Evolutionary conservation across 805 yeast genomes (phyloP).

Genomic region (Lipomyces spencermartinsiae): DNA sequence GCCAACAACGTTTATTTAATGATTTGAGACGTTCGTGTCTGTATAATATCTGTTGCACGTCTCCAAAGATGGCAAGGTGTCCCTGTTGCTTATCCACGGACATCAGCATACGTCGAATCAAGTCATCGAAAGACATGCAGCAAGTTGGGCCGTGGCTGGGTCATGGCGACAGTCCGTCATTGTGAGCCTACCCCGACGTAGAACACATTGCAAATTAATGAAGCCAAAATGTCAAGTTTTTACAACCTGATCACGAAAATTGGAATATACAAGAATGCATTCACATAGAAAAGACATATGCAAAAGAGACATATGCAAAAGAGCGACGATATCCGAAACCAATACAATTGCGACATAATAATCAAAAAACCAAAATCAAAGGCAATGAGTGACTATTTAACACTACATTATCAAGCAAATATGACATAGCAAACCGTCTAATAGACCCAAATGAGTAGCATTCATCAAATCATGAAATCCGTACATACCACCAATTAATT

Average conservation of each 20-base stretch:
- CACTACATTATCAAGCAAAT: conserved; percentile 1
- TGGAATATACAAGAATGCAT: background rate
- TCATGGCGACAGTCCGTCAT: too few relatives aligned
- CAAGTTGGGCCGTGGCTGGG: too few relatives aligned
- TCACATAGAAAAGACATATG: background rate
- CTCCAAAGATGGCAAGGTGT: too few relatives aligned
- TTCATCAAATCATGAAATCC: conserved; percentile 6
- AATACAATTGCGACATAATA: background rate
- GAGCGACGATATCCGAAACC: conserved; percentile 4
- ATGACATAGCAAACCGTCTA: conserved; percentile 5
- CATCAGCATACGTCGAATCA: too few relatives aligned
- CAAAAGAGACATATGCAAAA: background rate
- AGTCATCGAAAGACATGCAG: too few relatives aligned
- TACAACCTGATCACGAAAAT: too few relatives aligned
- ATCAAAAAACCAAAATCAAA: background rate
- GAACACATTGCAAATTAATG: too few relatives aligned
- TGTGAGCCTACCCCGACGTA: too few relatives aligned
- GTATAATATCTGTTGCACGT: too few relatives aligned
- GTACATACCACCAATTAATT: background rate
- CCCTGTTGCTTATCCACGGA: too few relatives aligned
- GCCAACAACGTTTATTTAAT: background rate
- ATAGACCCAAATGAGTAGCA: conserved; percentile 6
- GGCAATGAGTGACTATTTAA: background rate
- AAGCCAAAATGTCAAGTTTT: too few relatives aligned
- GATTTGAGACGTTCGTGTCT: too few relatives aligned